Evolutionary conservation across 1,284 basidiomycete genomes (phyloP), one percentile per base, ranked within the genome.

Genomic region (Tilletia setariae): DNA sequence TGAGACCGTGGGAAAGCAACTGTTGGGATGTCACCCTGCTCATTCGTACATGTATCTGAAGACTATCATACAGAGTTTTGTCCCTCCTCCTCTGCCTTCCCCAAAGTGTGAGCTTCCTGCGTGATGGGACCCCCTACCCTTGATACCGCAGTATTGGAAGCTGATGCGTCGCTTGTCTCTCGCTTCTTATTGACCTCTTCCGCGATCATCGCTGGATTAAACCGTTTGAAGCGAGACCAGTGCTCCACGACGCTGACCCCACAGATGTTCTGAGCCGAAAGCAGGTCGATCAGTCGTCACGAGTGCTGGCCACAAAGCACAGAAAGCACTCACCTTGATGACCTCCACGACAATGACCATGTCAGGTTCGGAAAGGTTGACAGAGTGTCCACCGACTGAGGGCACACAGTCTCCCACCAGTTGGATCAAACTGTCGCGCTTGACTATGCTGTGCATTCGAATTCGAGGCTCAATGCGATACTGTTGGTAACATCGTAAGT

Each of bases 401-500:
- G 67, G 51, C 21, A 79, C 71, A 13, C 69, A 67, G 4, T 68
- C 62, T 11, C 73, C 78, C 16, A 79, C 56, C 32, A 71, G 66
- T 13, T 74, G 71, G 49, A 79, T 78, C 21, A 79, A 68, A 23
- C 68, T 61, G 47, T 73, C 71, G 19, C 78, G 72, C 25, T 73
- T 73, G 15, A 79, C 61, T 23, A 68, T 73, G 59, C 65, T 67
- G 43, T 79, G 76, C 1, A 72, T 69, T 19, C 76, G 74, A 59
- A 79, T 79, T 16, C 76, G 69, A 2, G 78, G 75, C 67, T 79
- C 77, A 68, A 78, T 77, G 21, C 76, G 74, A 35, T 61, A 61
- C 56, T 61, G 56, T 40, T 40, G 35, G 4, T 11, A 4, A 40
- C 6, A 11, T 6, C 35, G 11, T 6, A 11, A 40, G 35, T 40